A percentile compares a stretch with the other conserved stretches of the same genome.
phyloP scores from a whole-genome alignment of 495 filamentous ascomycete species.

The Filosporella fistucella region DNA sequence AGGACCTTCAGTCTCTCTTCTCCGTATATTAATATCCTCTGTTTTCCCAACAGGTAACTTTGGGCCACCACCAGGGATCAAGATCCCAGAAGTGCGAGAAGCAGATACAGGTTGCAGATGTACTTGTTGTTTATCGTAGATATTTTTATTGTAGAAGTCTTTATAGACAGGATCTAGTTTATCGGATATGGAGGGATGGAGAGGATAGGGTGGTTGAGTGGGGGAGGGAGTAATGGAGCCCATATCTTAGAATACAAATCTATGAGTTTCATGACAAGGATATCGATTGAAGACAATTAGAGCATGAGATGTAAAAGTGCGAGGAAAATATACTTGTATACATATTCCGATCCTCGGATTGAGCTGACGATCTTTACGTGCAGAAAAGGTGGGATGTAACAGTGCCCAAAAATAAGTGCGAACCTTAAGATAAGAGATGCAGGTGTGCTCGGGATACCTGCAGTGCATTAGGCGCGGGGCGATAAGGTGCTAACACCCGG shows the following conservation, averaged over 20 bases:
- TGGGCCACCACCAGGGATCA: slow-evolving; percentile 51
- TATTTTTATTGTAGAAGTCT: slow-evolving; percentile 48
- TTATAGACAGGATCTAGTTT: slow-evolving; percentile 49
- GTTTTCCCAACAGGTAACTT: slow-evolving; percentile 44
- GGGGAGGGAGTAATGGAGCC: slow-evolving; percentile 8
- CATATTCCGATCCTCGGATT: too few species aligned
- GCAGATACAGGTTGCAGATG: slow-evolving; percentile 48
- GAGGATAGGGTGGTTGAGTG: slow-evolving; percentile 47
- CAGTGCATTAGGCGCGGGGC: too few species aligned
- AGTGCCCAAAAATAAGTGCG: too few species aligned
- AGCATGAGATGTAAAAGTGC: too few species aligned
- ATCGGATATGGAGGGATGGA: slow-evolving; percentile 42
- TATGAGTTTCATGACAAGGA: background rate
- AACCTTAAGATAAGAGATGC: too few species aligned
- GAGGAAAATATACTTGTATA: too few species aligned
- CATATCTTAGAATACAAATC: background rate
- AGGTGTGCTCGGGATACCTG: too few species aligned
- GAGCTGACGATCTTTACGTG: too few species aligned
- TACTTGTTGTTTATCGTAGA: slow-evolving; percentile 37
- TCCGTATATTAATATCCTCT: slow-evolving; percentile 39
- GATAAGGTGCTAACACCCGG: too few species aligned
- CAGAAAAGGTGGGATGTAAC: too few species aligned
- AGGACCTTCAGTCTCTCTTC: slow-evolving; percentile 42
- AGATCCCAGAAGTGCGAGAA: slow-evolving; percentile 44
- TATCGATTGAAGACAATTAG: too few species aligned